A percentile compares a stretch with the other conserved stretches of the same genome.
phyloP scores from a whole-genome alignment of 805 yeast genomes.

The Wickerhamomyces bovis region DNA sequence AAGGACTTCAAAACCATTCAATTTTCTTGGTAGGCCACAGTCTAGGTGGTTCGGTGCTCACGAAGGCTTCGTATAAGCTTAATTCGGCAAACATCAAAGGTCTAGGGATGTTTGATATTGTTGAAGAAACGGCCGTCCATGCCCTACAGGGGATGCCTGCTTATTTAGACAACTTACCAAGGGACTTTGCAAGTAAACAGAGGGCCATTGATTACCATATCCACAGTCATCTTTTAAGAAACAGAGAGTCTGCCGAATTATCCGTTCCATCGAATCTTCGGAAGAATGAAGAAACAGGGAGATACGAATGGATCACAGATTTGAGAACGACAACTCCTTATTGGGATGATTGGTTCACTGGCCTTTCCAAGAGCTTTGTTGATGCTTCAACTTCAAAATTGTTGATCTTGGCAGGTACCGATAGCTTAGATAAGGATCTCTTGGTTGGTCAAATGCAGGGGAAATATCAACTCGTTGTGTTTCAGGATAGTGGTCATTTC shows the following conservation, averaged over 20 bases:
- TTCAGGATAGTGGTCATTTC: constrained; percentile 83
- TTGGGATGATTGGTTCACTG: constrained; percentile 83
- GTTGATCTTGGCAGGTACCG: constrained; percentile 82
- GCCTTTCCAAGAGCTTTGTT: constrained; percentile 52
- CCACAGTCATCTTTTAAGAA: constrained; percentile 43
- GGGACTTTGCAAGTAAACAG: constrained; percentile 40
- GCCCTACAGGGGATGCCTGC: constrained; percentile 61
- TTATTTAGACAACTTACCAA: constrained; percentile 66
- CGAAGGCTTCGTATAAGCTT: constrained; percentile 39
- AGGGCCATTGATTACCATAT: constrained; percentile 83
- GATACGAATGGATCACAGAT: constrained; percentile 58
- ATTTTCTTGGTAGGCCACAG: constrained; percentile 81
- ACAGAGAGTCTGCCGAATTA: constrained; percentile 54
- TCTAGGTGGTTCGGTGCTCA: constrained; percentile 82
- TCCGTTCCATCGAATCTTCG: constrained; percentile 71
- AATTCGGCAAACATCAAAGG: constrained; percentile 44
- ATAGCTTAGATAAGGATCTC: constrained; percentile 74
- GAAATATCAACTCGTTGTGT: constrained; percentile 80
- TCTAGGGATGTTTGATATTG: constrained; percentile 78
- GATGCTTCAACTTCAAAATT: constrained; percentile 54
- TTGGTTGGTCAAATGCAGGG: constrained; percentile 99
- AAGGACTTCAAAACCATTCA: constrained; percentile 19
- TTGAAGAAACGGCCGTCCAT: constrained; percentile 83
- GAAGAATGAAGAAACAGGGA: constrained; percentile 15
- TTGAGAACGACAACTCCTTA: constrained; percentile 52